Base-by-base conservation (phyloP, 805 yeast species). In the Kregervanrija pseudodelftensis region DNA sequence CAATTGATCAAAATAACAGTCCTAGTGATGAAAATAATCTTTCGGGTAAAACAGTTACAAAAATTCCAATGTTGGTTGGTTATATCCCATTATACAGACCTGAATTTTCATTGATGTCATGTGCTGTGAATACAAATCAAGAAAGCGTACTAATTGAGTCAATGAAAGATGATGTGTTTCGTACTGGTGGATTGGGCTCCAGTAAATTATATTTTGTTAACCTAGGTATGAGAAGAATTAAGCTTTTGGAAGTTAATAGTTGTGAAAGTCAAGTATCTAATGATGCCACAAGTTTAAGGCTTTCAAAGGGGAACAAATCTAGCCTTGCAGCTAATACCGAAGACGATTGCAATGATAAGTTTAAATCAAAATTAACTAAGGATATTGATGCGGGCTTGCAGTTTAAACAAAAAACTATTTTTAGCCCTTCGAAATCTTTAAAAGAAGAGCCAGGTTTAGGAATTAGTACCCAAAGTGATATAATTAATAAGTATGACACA, bases 51-150 rank as follows among this genome's bases (percentile, higher is more conserved):
- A 42, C 47, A 4, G 47, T 41, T 11, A 44, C 41, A n/a, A 39
- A 44, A 10, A 42, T 62, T n/a, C 66, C 65, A 10, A 33, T 54
- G 11, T 33, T 61, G 35, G 55, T 54, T 1, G 69, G 69, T 5
- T 77, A 69, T 51, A 59, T 70, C 4, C 77, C 75, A 28, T 76
- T 74, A 46, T 77, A 67, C 49, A 57, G 79, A 36, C 76, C 79
- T 0, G 81, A 76, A 50, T 77, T 71, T 51, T 58, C 64, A 11
- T 48, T 77, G 28, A 77, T 73, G 63, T 68, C 79, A 30, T 77
- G 81, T 50, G 76, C 79, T 0, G 61, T 64, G 11, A 66, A 65
- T 40, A 65, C 69, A 15, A 67, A 69, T 46, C 58, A 74, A 32
- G 80, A 76, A 47, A 56, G 60, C 7, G 69, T 66, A 40, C 68